Base-by-base conservation (phyloP, 2,329 filamentous ascomycete genomes). In the Uncinocarpus reesii region DNA sequence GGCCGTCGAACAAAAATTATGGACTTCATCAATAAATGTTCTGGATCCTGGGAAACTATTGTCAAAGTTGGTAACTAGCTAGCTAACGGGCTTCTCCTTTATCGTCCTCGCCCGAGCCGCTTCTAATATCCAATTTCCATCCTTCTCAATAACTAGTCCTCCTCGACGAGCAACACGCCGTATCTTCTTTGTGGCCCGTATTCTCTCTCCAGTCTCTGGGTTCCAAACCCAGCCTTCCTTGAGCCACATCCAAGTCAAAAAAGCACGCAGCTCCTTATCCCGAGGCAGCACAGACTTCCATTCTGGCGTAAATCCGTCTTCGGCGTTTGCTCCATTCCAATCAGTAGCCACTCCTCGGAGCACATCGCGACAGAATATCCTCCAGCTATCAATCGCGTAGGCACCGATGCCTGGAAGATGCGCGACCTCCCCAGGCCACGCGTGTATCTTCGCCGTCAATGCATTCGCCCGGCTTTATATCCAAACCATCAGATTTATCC, bases 181-280 rank as follows among this genome's bases (percentile, higher is more conserved):
- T 35, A 64, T 61, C 48, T 62, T 62, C 10, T 64, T 64, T 41
- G 63, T 65, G 7, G 70, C 65, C 48, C 60, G 60, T 11, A 59
- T 68, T 55, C 66, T 62, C 24, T 69, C 58, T 0, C 86, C 88
- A 0, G 83, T 88, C 23, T 70, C 63, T 1, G 80, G 79, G 67
- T 93, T 77, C 86, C 87, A 95, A 34, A 80, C 72, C 76, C 81
- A 90, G 0, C 87, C 86, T 58, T 94, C 85, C 38, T 81, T 79
- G 68, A 92, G 77, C 88, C 89, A 95, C 79, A 88, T 86, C 88
- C 89, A 95, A 32, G 83, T 76, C 59, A 95, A 65, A 66, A 81
- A 95, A 0, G 86, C 87, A 36, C 85, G 75, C n/a, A 95, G 69
- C 64, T 95, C 89, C 66, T 95, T 95, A 64, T 95, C 89, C 36